These are phyloP conservation scores for Ceratocystis cacaofunesta DNA, from an alignment of 2,329 filamentous ascomycete genomes.

Conservation along the genomic window DNA sequence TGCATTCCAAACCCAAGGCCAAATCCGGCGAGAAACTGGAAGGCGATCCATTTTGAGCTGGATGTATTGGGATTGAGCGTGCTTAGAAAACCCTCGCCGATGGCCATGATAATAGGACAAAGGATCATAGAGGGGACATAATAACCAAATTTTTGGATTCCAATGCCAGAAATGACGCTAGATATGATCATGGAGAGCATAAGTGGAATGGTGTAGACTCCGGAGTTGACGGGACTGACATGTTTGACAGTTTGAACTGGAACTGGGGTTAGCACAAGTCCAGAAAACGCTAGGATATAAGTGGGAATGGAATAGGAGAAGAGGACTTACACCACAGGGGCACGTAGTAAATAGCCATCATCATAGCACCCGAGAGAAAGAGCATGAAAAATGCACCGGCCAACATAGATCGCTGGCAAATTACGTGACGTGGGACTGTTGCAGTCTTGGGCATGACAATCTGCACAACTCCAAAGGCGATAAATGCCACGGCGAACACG, in stretches of 20 bases:
- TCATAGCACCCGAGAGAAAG: conserved; percentile 35
- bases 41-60: conserved; percentile 41
- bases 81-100: conserved; percentile 42
- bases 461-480: conserved; percentile 38
- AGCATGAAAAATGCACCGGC: conserved; percentile 33
- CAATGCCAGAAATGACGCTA: conserved; percentile 33
- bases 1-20: conserved; percentile 47
- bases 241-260: conserved; percentile 41
- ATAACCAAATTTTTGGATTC: conserved; percentile 42
- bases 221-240: conserved; percentile 37
- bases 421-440: conserved; percentile 39
- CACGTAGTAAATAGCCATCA: conserved; percentile 39
- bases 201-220: conserved; percentile 42
- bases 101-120: conserved; percentile 34
- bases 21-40: conserved; percentile 43
- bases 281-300: conserved; percentile 16
- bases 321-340: conserved; percentile 38
- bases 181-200: conserved; percentile 40
- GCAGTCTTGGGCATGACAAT: conserved; percentile 39
- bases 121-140: conserved; percentile 43
- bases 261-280: conserved; percentile 2
- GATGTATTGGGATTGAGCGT: conserved; percentile 35
- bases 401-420: conserved; percentile 40
- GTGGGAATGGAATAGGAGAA: neutral
- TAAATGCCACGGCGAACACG: conserved; percentile 32